Evolutionary conservation across 116 monocot species (phyloP), one percentile per base, ranked within the genome.

Genomic region (Iris pallida): DNA sequence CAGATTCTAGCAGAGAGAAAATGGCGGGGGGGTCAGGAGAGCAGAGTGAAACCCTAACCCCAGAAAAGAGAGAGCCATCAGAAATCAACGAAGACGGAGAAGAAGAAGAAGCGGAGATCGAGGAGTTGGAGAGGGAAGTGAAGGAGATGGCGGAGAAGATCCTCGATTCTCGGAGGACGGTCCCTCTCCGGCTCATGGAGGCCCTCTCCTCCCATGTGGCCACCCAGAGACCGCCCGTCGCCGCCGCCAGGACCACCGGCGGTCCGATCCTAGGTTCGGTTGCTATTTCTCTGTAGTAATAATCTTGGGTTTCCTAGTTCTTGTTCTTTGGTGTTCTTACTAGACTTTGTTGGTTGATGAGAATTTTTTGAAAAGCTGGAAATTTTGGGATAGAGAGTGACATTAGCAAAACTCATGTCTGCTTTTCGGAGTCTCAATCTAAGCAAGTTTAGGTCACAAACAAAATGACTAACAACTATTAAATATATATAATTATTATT

Each of bases 81-180:
- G 49, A 57, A 43, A 57, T 9, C 18, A 73, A 64, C 0, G 58
- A 41, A 6, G 57, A n/a, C 5, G 60, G 61, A 7, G 57, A 68
- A 16, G 79, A 67, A 43, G 81, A 76, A 8, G 82, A 78, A 57
- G 68, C 44, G 40, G 71, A 71, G 53, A 57, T 83, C 52, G 51
- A 71, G 44, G 75, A 78, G 46, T 71, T 83, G 12, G 83, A 83
- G 78, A 70, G 56, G 60, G 78, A 75, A 71, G 66, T 83, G 68
- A 78, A 58, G 17, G 83, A 67, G 54, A 68, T 78, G 78, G 83
- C 71, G 12, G 58, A 75, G 6, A 70, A 65, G 75, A 83, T 83
- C 46, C 55, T 71, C 52, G 65, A 75, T 10, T 70, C 61, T 49
- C 70, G 78, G 19, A 47, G 78, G 15, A 45, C 66, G 51, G 66